Conservation (phyloP, 108 stramenopile genomes). For the Nannochloropsis oceanica region DNA sequence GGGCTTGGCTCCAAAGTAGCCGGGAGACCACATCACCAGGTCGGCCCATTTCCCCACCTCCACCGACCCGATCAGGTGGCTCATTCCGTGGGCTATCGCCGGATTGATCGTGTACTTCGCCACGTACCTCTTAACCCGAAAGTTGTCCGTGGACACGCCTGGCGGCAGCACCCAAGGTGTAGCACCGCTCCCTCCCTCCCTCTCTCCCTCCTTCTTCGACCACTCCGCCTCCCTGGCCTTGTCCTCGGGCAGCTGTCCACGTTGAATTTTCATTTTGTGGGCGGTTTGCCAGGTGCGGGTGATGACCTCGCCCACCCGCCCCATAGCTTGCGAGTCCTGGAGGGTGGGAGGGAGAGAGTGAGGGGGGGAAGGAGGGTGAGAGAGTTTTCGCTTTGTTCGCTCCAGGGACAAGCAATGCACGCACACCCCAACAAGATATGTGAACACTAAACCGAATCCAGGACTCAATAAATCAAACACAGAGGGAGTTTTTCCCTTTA, state of each 20-base stretch:
- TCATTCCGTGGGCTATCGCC: slow-evolving; percentile 88
- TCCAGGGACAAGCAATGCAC: too few species aligned
- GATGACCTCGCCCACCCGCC: slow-evolving; percentile 92
- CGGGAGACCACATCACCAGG: slow-evolving; percentile 81
- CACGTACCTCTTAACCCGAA: slow-evolving; percentile 75
- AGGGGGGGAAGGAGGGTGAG: slow-evolving; percentile 47
- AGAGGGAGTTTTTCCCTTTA: too few species aligned
- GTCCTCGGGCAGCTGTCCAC: slow-evolving; percentile 68
- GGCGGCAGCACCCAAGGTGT: background rate
- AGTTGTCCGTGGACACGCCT: slow-evolving; percentile 56
- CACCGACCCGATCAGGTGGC: slow-evolving; percentile 70
- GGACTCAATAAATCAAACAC: too few species aligned
- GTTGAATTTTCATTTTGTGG: slow-evolving; percentile 94
- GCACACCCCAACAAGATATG: too few species aligned
- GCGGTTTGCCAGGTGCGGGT: slow-evolving; percentile 95
- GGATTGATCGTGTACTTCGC: slow-evolving; percentile 99
- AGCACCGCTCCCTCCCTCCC: background rate
- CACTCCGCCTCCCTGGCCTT: slow-evolving; percentile 21
- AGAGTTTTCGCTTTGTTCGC: background rate
- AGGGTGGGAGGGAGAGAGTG: background rate
- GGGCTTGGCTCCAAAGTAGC: slow-evolving; percentile 85
- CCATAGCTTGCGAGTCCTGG: slow-evolving; percentile 59
- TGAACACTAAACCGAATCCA: too few species aligned
- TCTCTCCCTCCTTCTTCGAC: background rate
- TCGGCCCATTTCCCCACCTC: slow-evolving; percentile 89